phyloP scores from a whole-genome alignment of 495 filamentous ascomycete species.

The Lepidopterella palustris region DNA sequence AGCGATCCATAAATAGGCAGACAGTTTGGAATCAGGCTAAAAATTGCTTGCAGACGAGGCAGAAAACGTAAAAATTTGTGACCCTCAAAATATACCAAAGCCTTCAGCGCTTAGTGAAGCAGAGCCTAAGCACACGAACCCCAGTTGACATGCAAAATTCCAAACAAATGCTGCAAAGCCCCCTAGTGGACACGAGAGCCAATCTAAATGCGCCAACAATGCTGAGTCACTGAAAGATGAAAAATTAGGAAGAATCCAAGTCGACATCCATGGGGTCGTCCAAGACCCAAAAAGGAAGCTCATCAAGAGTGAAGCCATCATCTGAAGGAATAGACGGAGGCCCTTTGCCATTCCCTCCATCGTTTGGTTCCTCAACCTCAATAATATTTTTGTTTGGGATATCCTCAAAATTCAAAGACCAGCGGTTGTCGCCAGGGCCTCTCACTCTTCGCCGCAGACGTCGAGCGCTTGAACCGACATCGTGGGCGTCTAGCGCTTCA shows the following conservation, averaged over 20 bases:
- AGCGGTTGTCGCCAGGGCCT: constrained; percentile 25
- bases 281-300: constrained; percentile 29
- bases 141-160: background rate
- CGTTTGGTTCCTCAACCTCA: constrained; percentile 29
- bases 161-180: constrained; percentile 7
- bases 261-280: constrained; percentile 29
- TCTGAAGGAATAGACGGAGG: constrained; percentile 29
- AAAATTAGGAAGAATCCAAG: constrained; percentile 14
- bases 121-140: background rate
- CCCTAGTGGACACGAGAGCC: constrained; percentile 1
- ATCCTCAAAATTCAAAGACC: constrained; percentile 30
- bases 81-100: background rate
- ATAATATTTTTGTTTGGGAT: constrained; percentile 21
- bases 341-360: constrained; percentile 14
- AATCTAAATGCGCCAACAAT: constrained; percentile 4
- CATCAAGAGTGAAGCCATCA: constrained; percentile 29
- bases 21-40: background rate
- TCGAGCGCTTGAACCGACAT: constrained; percentile 29
- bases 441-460: constrained; percentile 30
- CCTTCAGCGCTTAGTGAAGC: background rate
- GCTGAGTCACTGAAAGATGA: background rate
- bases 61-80: background rate
- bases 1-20: background rate
- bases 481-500: constrained; percentile 23
- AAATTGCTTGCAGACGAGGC: background rate